phyloP scores from a whole-genome alignment of 768 basidiomycete species.

The Phaffia australis region DNA sequence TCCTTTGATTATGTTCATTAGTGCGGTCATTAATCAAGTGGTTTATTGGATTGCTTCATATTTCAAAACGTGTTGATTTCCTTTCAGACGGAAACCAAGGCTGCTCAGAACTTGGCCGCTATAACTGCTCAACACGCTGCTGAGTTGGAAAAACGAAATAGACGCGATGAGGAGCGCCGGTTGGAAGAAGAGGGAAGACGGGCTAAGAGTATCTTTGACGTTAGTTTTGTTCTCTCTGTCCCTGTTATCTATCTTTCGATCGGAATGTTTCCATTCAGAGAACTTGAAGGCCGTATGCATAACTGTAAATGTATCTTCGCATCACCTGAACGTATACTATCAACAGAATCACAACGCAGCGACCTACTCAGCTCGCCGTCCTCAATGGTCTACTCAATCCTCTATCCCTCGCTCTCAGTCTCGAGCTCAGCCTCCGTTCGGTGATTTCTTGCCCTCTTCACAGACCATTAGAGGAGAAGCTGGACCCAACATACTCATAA shows the following conservation, averaged over 20 bases:
- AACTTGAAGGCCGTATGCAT: background rate
- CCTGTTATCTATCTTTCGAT: background rate
- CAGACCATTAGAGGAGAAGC: conserved; percentile 9
- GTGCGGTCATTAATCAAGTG: too few relatives aligned
- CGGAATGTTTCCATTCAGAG: too few relatives aligned
- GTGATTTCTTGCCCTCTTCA: background rate
- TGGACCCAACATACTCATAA: background rate
- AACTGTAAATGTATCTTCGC: background rate
- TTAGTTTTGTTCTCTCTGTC: background rate
- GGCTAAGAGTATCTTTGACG: conserved; percentile 9
- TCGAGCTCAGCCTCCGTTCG: background rate
- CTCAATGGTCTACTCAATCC: conserved; percentile 1
- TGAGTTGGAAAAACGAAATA: conserved; percentile 2
- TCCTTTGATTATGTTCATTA: background rate
- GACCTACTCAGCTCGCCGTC: background rate
- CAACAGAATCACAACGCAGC: background rate
- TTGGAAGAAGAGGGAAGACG: conserved; percentile 1
- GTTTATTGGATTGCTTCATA: too few relatives aligned
- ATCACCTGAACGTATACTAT: background rate
- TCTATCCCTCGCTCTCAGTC: conserved; percentile 1
- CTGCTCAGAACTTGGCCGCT: background rate
- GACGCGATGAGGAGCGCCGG: background rate
- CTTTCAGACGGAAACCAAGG: background rate
- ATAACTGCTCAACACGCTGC: background rate
- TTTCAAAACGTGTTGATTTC: too few relatives aligned